These are phyloP conservation scores for Kazachstania sp. DNA, from an alignment of 1,139 yeast genomes.

Conservation along the genomic window DNA sequence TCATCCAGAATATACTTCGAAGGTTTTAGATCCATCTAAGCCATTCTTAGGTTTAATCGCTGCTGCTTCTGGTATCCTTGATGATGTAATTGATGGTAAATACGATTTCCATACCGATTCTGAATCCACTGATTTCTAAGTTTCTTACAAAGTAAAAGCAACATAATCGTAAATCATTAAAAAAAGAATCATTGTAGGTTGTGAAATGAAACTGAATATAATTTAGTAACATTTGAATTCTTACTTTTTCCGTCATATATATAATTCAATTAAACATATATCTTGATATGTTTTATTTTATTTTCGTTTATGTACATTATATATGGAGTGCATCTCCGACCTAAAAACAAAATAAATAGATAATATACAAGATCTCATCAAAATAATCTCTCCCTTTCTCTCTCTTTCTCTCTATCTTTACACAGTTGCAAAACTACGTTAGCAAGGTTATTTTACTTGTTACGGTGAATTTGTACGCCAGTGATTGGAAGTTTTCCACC, in stretches of 20 bases:
- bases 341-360: background rate
- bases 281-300: background rate
- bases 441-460: no score
- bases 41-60: slow-evolving; percentile 96
- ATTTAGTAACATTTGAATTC: background rate
- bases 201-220: background rate
- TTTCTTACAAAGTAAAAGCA: background rate
- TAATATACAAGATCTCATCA: background rate
- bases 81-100: slow-evolving; percentile 14
- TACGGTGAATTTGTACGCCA: no score
- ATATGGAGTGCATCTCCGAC: background rate
- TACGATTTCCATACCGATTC: slow-evolving; percentile 9
- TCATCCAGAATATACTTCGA: slow-evolving; percentile 95
- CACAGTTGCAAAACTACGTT: no score
- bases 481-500: no score
- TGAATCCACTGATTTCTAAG: slow-evolving; percentile 6
- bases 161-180: background rate
- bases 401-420: no score
- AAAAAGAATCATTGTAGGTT: no score
- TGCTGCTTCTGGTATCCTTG: slow-evolving; percentile 37
- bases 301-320: background rate
- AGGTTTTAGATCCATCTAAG: slow-evolving; percentile 92
- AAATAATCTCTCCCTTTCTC: no score
- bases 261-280: background rate
- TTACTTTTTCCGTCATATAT: background rate